Evolutionary conservation across 2,329 filamentous ascomycete species (phyloP).

Genomic region (Colletotrichum costaricense): DNA sequence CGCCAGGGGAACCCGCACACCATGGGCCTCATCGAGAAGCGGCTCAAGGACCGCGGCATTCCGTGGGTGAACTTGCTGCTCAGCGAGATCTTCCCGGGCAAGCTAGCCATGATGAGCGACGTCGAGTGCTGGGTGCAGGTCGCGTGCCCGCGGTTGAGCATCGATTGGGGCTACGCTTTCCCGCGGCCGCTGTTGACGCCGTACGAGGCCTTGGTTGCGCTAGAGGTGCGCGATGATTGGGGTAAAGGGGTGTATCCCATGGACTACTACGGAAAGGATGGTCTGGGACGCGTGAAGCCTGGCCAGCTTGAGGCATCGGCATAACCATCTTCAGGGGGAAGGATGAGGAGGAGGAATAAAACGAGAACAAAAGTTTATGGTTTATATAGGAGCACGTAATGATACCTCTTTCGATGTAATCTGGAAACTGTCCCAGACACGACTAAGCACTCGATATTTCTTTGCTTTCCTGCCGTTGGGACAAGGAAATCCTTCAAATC

Average conservation of each 20-base stretch:
- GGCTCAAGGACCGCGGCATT: conserved; percentile 77
- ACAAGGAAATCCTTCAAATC: background rate
- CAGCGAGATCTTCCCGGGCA: conserved; percentile 96
- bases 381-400: background rate
- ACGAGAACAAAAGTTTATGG: background rate
- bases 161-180: conserved; percentile 99
- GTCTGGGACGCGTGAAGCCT: conserved; percentile 81
- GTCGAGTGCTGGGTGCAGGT: conserved; percentile 99
- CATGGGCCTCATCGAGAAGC: conserved; percentile 84
- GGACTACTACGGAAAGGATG: conserved; percentile 97
- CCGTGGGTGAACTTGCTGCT: conserved; percentile 88
- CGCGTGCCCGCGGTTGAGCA: conserved; percentile 94
- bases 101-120: conserved; percentile 91
- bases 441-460: background rate
- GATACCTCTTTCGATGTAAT: conserved; percentile 2
- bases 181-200: conserved; percentile 88
- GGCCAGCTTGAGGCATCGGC: conserved; percentile 40
- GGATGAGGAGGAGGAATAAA: background rate
- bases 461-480: background rate
- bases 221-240: conserved; percentile 84
- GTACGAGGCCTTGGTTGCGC: conserved; percentile 92
- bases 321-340: background rate
- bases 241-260: conserved; percentile 86
- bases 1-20: conserved; percentile 97
- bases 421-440: background rate